A percentile compares a stretch with the other conserved stretches of the same genome.
phyloP scores from a whole-genome alignment of 345 rosid species.

The Eucalyptus paniculata region DNA sequence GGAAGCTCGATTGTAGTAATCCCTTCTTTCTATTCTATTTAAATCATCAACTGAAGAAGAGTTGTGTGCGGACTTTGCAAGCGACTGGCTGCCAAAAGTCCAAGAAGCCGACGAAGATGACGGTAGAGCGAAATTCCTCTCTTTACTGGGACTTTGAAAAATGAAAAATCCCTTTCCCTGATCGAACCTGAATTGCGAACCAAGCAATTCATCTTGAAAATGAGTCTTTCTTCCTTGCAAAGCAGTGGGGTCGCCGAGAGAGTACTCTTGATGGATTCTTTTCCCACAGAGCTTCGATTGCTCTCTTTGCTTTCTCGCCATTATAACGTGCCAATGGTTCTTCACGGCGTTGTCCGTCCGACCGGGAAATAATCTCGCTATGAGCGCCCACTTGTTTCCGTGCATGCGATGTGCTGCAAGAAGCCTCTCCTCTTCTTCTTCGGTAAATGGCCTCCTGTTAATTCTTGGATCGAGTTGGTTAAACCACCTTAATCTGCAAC shows the following conservation, averaged over 20 bases:
- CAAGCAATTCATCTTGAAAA: neutral
- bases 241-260: neutral
- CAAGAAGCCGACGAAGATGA: conserved; percentile 9
- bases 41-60: conserved; percentile 11
- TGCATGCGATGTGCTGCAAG: conserved; percentile 32
- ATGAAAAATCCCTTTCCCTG: neutral
- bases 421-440: conserved; percentile 45
- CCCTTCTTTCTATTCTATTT: conserved; percentile 1
- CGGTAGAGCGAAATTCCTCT: neutral
- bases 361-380: conserved; percentile 41
- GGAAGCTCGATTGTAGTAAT: neutral
- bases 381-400: conserved; percentile 49
- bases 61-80: neutral
- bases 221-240: neutral
- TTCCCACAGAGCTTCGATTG: conserved; percentile 29
- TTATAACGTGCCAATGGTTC: conserved; percentile 53
- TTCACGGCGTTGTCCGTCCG: conserved; percentile 53
- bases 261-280: conserved; percentile 15
- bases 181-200: neutral
- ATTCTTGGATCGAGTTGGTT: conserved; percentile 51
- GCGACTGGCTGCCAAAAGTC: conserved; percentile 7
- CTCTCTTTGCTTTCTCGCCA: conserved; percentile 42
- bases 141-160: neutral
- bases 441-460: conserved; percentile 39
- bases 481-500: conserved; percentile 53